Conservation (phyloP, 2,329 filamentous ascomycete species). For the Rhytidhysteron rufulum region DNA sequence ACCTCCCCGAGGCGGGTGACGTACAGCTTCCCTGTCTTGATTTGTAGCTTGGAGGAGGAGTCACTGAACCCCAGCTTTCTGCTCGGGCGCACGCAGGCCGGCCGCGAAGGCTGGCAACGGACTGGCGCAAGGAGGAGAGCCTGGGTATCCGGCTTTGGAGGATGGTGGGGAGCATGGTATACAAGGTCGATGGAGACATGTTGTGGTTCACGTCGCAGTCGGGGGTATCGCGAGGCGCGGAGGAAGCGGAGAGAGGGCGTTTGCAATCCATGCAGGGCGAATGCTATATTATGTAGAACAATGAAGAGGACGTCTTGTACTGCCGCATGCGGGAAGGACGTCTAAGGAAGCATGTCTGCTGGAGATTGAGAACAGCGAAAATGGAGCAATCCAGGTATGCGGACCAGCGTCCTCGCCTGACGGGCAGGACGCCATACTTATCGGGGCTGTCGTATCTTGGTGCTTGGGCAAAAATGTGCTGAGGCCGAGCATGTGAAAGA, state of each 20-base stretch:
- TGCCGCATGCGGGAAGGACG: neutral
- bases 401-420: neutral
- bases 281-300: neutral
- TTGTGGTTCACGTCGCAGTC: neutral
- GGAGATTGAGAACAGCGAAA: neutral
- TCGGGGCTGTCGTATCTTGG: neutral
- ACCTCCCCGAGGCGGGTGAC: constrained; percentile 13
- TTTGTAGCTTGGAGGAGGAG: constrained; percentile 36
- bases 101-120: constrained; percentile 24
- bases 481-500: neutral
- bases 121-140: constrained; percentile 46
- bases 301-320: neutral
- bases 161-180: constrained; percentile 51
- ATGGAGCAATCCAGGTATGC: neutral
- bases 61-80: constrained; percentile 20
- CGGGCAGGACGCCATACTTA: neutral
- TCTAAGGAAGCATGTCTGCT: neutral
- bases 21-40: constrained; percentile 20
- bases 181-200: constrained; percentile 44
- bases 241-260: neutral
- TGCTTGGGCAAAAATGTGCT: no score
- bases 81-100: constrained; percentile 13
- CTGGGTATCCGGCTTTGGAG: constrained; percentile 51
- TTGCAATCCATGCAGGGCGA: neutral
- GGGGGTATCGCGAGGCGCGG: neutral